phyloP scores from a whole-genome alignment of 352 stramenopile species.

The Globisporangium sylvaticum region DNA sequence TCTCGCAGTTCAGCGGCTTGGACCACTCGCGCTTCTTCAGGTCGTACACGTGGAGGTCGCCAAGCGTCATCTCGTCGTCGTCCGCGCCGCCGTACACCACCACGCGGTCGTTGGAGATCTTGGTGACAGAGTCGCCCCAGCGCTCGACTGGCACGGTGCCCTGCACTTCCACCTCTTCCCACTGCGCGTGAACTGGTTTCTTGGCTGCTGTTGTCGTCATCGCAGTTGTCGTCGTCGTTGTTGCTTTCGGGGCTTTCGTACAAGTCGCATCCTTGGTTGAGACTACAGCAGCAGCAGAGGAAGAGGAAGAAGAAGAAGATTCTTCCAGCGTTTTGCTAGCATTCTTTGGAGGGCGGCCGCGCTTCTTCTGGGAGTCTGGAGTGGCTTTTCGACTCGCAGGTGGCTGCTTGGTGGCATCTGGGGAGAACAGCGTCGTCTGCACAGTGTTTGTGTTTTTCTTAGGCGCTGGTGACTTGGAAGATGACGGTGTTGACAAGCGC shows the following conservation, averaged over 20 bases:
- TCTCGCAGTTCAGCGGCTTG: constrained; percentile 87
- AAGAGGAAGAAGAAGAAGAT: background rate
- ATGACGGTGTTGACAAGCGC: background rate
- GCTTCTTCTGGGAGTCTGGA: constrained; percentile 43
- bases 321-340: background rate
- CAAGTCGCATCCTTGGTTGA: background rate
- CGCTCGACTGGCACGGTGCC: constrained; percentile 43
- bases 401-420: constrained; percentile 31
- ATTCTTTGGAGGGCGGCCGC: constrained; percentile 23
- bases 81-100: constrained; percentile 91
- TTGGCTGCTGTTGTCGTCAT: constrained; percentile 17
- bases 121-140: constrained; percentile 90
- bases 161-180: constrained; percentile 35
- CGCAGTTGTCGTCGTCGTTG: constrained; percentile 1
- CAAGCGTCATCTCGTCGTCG: constrained; percentile 78
- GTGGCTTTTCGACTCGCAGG: constrained; percentile 23
- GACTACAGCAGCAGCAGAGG: background rate
- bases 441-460: constrained; percentile 32
- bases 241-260: background rate
- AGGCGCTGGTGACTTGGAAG: constrained; percentile 11
- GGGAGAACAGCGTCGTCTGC: constrained; percentile 41
- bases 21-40: constrained; percentile 69
- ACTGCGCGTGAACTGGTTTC: constrained; percentile 27
- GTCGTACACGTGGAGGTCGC: constrained; percentile 87
- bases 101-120: constrained; percentile 82